A percentile compares a stretch with the other conserved stretches of the same genome.
Conservation (phyloP, 345 rosid genomes). For the Eutrema japonicum region DNA sequence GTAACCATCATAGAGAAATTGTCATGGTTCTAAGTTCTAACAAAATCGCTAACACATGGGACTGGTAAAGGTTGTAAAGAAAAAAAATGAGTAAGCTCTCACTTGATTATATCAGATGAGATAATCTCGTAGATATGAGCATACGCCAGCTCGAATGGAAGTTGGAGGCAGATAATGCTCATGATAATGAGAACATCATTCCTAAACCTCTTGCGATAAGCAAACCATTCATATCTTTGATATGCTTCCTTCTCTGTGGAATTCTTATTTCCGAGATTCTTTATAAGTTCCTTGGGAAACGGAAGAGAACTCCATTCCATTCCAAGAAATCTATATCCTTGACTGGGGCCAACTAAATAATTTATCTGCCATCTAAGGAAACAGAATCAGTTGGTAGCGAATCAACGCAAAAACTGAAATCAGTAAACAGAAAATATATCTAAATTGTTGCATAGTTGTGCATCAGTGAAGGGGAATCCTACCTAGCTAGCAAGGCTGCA, state of each 20-base stretch:
- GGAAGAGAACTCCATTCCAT: conserved; percentile 64
- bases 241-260: conserved; percentile 67
- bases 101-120: conserved; percentile 64
- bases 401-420: not conserved
- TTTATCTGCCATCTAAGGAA: conserved; percentile 79
- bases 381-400: conserved; percentile 24
- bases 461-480: conserved; percentile 20
- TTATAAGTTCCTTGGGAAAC: conserved; percentile 54
- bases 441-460: not conserved
- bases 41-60: conserved; percentile 8
- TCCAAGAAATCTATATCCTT: conserved; percentile 59
- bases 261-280: conserved; percentile 54
- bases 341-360: conserved; percentile 61
- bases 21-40: conserved; percentile 27
- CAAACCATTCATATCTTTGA: conserved; percentile 89
- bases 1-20: conserved; percentile 46
- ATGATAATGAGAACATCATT: conserved; percentile 71
- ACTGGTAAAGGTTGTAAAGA: conserved; percentile 5
- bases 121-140: conserved; percentile 85
- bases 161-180: conserved; percentile 85
- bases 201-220: conserved; percentile 73
- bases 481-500: conserved; percentile 78
- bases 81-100: conserved; percentile 40
- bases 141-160: conserved; percentile 97
- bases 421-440: not conserved